A percentile compares a stretch with the other conserved stretches of the same genome.
phyloP scores from a whole-genome alignment of 345 rosid genomes.

The Hypericum androsaemum region DNA sequence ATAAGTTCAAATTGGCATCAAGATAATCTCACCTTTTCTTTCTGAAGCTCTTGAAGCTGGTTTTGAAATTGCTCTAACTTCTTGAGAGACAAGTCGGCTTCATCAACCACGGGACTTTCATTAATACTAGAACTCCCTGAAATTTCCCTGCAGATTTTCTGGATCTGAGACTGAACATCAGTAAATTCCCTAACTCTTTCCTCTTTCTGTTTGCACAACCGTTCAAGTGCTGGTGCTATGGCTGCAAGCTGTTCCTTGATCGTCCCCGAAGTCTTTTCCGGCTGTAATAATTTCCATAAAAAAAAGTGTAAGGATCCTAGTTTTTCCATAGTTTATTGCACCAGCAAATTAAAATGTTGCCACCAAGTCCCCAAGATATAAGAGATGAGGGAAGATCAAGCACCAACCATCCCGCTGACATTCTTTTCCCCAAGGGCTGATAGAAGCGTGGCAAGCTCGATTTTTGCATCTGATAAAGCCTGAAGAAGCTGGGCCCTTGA shows the following conservation, averaged over 20 bases:
- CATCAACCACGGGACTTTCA: constrained; percentile 62
- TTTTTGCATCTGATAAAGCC: constrained; percentile 73
- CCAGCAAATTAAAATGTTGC: neutral
- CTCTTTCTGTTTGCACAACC: constrained; percentile 85
- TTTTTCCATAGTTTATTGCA: neutral
- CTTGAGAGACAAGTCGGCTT: constrained; percentile 70
- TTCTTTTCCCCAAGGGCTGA: constrained; percentile 81
- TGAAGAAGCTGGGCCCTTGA: constrained; percentile 82
- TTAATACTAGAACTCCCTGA: constrained; percentile 45
- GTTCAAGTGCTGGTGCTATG: constrained; percentile 85
- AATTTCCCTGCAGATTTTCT: constrained; percentile 80
- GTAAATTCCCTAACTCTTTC: constrained; percentile 73
- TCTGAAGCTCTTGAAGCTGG: constrained; percentile 79
- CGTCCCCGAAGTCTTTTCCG: constrained; percentile 68
- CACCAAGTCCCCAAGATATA: neutral
- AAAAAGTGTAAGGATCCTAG: constrained; percentile 8
- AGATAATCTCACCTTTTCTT: constrained; percentile 56
- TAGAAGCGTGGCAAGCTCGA: constrained; percentile 63
- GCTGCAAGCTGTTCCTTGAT: constrained; percentile 93
- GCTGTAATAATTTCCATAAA: constrained; percentile 34
- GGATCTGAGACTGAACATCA: constrained; percentile 76
- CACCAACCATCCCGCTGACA: constrained; percentile 55
- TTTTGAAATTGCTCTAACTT: constrained; percentile 67
- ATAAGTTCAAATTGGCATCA: neutral
- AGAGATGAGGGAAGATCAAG: constrained; percentile 5